Evolutionary conservation across 1,284 basidiomycete genomes (phyloP), one percentile per base, ranked within the genome.

Genomic region (Ustilago loliicola): DNA sequence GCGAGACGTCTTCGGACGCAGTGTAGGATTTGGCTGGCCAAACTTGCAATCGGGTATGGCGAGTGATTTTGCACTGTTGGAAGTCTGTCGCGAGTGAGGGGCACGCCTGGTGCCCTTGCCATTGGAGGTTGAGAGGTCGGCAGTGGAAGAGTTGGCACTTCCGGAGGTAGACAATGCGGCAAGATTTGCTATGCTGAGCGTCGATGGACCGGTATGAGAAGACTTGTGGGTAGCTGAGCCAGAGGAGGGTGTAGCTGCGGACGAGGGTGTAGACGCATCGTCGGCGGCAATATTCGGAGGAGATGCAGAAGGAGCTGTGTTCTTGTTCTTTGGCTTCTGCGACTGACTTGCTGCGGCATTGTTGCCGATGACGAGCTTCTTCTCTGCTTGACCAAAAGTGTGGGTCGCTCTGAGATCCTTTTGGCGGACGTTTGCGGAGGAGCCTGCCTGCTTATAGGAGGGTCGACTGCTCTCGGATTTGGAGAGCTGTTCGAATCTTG

Each of bases 401-500:
- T 77, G 74, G 21, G 68, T 77, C 1, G 74, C 60, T 21, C 54
- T 66, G 32, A 69, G 54, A n/a, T 68, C 60, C 34, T 64, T 75
- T 2, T 65, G 57, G 15, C 62, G 57, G 0, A 59, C 17, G 21
- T 54, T 55, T 6, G 36, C 30, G n/a, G 61, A 21, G n/a, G 73
- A 61, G 21, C 53, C 36, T 11, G 23, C 30, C 3, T 60, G 58
- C 11, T 27, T 52, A 40, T 40, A 48, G 25, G 55, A 29, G 3
- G 72, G 72, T 27, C 74, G 66, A n/a, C 66, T 70, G 61, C 55
- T 54, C 42, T 78, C 72, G 42, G 76, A 75, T 21, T 78, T 67
- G 53, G 76, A 78, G 40, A 78, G 63, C 60, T 78, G 76, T 53
- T 78, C 76, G 59, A 78, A 78, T n/a, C 76, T 57, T 1, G 76